phyloP scores from a whole-genome alignment of 257 asterid species.

The Solanum raphanifolium region DNA sequence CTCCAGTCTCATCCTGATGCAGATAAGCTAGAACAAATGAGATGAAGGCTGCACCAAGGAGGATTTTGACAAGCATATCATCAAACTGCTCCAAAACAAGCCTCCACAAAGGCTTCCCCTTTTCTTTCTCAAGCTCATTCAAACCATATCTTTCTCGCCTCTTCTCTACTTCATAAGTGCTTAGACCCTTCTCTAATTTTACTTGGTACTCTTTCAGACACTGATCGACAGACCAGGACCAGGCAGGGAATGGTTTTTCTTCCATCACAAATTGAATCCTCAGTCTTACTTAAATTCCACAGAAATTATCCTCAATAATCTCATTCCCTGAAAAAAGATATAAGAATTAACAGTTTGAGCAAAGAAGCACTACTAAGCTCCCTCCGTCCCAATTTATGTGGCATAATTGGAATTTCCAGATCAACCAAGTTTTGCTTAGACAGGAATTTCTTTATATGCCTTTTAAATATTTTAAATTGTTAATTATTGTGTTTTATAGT shows the following conservation, averaged over 20 bases:
- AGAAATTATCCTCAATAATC: constrained; percentile 11
- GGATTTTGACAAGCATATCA: constrained; percentile 68
- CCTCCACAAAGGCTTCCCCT: constrained; percentile 63
- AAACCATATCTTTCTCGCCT: constrained; percentile 48
- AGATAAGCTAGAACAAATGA: constrained; percentile 60
- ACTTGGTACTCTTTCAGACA: constrained; percentile 59
- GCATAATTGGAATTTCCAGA: not conserved
- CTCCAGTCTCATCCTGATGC: constrained; percentile 34
- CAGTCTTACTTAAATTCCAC: constrained; percentile 7
- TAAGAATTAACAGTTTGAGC: not conserved
- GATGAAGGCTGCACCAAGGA: constrained; percentile 59
- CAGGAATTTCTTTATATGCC: not conserved
- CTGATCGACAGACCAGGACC: constrained; percentile 67
- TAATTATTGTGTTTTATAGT: not conserved
- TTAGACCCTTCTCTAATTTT: constrained; percentile 60
- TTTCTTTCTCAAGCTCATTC: constrained; percentile 71
- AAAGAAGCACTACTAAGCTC: not conserved
- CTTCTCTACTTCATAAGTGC: constrained; percentile 47
- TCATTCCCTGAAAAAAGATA: constrained; percentile 14
- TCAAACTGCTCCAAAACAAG: constrained; percentile 71
- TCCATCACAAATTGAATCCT: constrained; percentile 1
- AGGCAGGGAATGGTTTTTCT: constrained; percentile 48
- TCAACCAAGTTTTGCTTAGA: not conserved
- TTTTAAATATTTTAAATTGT: not conserved
- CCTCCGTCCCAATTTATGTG: not conserved